Percentiles rank a stretch among this genome's conserved stretches.
These are phyloP conservation scores for Naganishia friedmannii DNA, from an alignment of 768 basidiomycete species.

Conservation along the genomic window DNA sequence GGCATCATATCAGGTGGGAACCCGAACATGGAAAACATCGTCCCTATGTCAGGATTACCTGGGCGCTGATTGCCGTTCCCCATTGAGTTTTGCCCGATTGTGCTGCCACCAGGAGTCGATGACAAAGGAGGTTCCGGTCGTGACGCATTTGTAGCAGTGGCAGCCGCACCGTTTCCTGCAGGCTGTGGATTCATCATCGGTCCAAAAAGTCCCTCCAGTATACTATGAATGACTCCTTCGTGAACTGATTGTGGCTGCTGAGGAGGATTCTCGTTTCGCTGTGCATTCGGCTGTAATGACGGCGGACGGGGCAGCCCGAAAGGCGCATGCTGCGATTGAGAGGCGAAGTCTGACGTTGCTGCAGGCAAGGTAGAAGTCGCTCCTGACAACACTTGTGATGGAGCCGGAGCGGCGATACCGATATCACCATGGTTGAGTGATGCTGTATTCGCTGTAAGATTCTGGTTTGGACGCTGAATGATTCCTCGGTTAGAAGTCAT, in stretches of 20 bases:
- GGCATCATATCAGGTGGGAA: slow-evolving; percentile 1
- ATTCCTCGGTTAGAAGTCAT: not conserved
- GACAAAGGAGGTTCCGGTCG: slow-evolving; percentile 4
- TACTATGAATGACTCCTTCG: slow-evolving; percentile 19
- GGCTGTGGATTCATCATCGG: slow-evolving; percentile 1
- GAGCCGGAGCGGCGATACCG: not conserved
- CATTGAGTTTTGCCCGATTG: not conserved
- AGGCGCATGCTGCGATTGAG: not conserved
- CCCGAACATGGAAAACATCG: slow-evolving; percentile 15
- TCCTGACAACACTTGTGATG: not conserved
- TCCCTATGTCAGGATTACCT: slow-evolving; percentile 1
- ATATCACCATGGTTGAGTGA: not conserved
- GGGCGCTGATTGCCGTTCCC: not conserved
- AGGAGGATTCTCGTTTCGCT: not conserved
- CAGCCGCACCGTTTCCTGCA: not conserved
- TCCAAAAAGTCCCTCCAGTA: slow-evolving; percentile 9
- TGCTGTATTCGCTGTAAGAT: not conserved
- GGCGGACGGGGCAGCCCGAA: slow-evolving; percentile 15
- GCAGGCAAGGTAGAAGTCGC: not conserved
- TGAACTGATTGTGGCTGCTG: not conserved
- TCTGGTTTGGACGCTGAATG: not conserved
- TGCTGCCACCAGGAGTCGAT: not conserved
- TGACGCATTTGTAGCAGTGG: not conserved
- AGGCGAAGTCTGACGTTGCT: not conserved
- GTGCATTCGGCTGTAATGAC: not conserved